These are phyloP conservation scores for Poteriospumella lacustris DNA, from an alignment of 108 stramenopile species.

Conservation along the genomic window DNA sequence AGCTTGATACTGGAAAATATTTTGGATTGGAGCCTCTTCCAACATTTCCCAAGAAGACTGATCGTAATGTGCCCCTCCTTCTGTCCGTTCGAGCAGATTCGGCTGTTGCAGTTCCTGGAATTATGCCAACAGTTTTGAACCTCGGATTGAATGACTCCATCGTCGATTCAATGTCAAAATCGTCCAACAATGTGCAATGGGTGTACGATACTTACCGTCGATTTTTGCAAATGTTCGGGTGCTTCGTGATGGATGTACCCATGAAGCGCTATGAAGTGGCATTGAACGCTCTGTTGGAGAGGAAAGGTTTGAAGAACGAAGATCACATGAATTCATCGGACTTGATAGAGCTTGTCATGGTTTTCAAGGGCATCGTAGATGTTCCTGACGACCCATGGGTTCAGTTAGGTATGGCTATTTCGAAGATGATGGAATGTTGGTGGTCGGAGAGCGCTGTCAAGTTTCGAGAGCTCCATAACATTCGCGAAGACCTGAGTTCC, in stretches of 20 bases:
- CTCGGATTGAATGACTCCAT: constrained; percentile 73
- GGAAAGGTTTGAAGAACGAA: background rate
- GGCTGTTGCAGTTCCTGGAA: background rate
- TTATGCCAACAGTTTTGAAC: constrained; percentile 53
- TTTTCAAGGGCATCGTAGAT: constrained; percentile 11
- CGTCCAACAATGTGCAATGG: constrained; percentile 61
- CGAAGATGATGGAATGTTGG: background rate
- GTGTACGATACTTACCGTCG: constrained; percentile 73
- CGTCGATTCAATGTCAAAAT: constrained; percentile 60
- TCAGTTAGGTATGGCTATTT: background rate
- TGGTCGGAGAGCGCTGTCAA: background rate
- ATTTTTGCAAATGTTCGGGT: constrained; percentile 74
- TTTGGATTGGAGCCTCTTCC: background rate
- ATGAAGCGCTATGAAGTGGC: constrained; percentile 66
- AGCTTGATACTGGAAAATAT: background rate
- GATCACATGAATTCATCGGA: background rate
- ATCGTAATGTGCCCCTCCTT: background rate
- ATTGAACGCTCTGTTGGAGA: background rate
- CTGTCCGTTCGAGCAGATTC: background rate
- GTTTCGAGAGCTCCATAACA: background rate
- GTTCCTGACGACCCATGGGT: constrained; percentile 14
- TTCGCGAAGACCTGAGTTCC: background rate
- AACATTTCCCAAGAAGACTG: background rate
- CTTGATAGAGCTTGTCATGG: background rate
- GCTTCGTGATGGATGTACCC: constrained; percentile 65